phyloP scores from a whole-genome alignment of 163 green algal genomes.

The Chlamydomonas reinhardtii region DNA sequence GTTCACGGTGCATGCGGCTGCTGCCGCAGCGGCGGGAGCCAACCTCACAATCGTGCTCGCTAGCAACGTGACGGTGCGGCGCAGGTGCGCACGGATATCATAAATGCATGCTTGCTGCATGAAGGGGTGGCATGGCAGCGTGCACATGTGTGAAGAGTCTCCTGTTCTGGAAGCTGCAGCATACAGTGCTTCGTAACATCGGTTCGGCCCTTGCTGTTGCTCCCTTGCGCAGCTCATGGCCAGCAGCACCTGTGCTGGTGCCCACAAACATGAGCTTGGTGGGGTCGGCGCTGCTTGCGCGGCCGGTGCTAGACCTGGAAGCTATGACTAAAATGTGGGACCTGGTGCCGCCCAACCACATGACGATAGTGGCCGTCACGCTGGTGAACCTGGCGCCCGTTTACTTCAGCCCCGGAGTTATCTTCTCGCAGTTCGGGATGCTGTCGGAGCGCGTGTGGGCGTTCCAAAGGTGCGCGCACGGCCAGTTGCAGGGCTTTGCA shows the following conservation, averaged over 20 bases:
- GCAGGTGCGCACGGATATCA: not conserved
- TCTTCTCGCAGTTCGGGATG: not conserved
- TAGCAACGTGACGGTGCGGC: not conserved
- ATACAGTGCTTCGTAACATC: too few relatives aligned
- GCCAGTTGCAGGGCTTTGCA: too few relatives aligned
- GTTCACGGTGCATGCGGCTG: not conserved
- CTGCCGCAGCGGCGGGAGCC: too few relatives aligned
- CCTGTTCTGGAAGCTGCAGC: too few relatives aligned
- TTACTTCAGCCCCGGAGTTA: slow-evolving; percentile 1
- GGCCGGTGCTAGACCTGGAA: slow-evolving; percentile 20
- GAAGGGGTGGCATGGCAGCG: too few relatives aligned
- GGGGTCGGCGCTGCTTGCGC: not conserved
- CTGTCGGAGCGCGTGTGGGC: slow-evolving; percentile 31
- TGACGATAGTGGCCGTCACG: not conserved
- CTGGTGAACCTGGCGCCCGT: slow-evolving; percentile 25
- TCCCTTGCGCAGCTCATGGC: slow-evolving; percentile 19
- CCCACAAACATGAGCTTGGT: not conserved
- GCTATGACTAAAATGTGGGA: slow-evolving; percentile 14
- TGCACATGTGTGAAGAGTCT: too few relatives aligned
- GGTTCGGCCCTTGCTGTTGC: not conserved
- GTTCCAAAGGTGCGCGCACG: slow-evolving; percentile 2
- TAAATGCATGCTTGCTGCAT: too few relatives aligned
- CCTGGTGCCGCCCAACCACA: not conserved
- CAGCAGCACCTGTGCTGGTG: not conserved
- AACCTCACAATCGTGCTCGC: slow-evolving; percentile 25